phyloP scores from a whole-genome alignment of 331 rosid genomes.

The Pyracantha coccinea region DNA sequence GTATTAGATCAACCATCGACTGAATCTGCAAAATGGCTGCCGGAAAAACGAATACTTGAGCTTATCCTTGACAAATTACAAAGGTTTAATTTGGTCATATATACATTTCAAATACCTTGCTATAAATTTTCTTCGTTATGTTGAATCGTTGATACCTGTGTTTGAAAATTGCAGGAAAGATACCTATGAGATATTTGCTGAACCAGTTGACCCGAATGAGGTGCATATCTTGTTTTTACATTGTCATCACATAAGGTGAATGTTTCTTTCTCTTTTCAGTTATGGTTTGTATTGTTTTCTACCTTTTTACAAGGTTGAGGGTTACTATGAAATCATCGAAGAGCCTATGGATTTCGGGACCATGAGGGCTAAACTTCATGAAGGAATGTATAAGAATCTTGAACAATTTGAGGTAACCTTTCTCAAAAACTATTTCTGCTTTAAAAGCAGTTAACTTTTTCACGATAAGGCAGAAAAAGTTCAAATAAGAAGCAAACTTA shows the following conservation, averaged over 20 bases:
- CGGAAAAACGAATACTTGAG: slow-evolving; percentile 50
- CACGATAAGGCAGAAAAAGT: no score
- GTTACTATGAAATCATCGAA: slow-evolving; percentile 43
- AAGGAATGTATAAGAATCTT: slow-evolving; percentile 51
- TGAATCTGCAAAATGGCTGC: slow-evolving; percentile 25
- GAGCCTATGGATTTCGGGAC: slow-evolving; percentile 87
- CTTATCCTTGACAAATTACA: slow-evolving; percentile 56
- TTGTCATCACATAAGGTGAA: background rate
- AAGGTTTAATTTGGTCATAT: slow-evolving; percentile 31
- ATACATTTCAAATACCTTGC: background rate
- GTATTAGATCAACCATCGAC: slow-evolving; percentile 31
- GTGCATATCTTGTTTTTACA: slow-evolving; percentile 15
- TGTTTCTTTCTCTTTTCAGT: background rate
- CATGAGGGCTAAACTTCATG: slow-evolving; percentile 77
- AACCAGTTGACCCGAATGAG: slow-evolving; percentile 66
- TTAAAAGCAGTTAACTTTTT: background rate
- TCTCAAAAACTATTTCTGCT: slow-evolving; percentile 1
- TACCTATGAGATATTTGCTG: slow-evolving; percentile 57
- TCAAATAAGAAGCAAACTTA: no score
- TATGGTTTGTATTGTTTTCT: slow-evolving; percentile 3
- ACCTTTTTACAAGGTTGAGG: slow-evolving; percentile 40
- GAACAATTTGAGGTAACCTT: slow-evolving; percentile 56
- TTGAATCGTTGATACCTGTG: background rate
- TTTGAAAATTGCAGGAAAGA: slow-evolving; percentile 42
- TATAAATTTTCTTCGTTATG: background rate